Percentiles rank a stretch among this genome's conserved stretches.
Conservation (phyloP, 495 filamentous ascomycete species). For the Paragyromitra xinjiangensis region DNA sequence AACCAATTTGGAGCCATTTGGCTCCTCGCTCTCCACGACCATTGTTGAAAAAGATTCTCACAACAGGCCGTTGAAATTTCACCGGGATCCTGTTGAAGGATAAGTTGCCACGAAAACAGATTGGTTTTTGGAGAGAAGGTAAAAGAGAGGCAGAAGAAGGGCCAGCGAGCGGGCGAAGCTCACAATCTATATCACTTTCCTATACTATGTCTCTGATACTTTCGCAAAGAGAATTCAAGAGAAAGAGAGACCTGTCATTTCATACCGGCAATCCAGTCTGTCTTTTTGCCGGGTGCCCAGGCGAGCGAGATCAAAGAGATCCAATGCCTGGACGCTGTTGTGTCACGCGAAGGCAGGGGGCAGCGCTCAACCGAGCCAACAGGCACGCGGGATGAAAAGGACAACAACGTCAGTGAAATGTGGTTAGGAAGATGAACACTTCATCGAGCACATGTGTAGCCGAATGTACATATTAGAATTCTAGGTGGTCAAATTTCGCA, state of each 20-base stretch:
- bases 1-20: slow-evolving; percentile 41
- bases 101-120: slow-evolving; percentile 10
- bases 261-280: slow-evolving; percentile 29
- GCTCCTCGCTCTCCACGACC: slow-evolving; percentile 37
- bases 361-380: slow-evolving; percentile 37
- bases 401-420: slow-evolving; percentile 28
- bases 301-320: slow-evolving; percentile 34
- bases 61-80: slow-evolving; percentile 14
- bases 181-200: slow-evolving; percentile 42
- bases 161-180: slow-evolving; percentile 6
- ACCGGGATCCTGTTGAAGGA: slow-evolving; percentile 46
- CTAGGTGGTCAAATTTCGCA: slow-evolving; percentile 20
- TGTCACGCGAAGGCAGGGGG: slow-evolving; percentile 17
- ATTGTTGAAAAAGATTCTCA: slow-evolving; percentile 41
- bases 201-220: slow-evolving; percentile 20
- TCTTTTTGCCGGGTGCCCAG: slow-evolving; percentile 26
- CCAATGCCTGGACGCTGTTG: slow-evolving; percentile 13
- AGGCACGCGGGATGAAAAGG: slow-evolving; percentile 35
- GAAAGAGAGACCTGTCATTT: slow-evolving; percentile 46
- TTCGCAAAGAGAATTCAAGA: slow-evolving; percentile 10
- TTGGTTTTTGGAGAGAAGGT: slow-evolving; percentile 3
- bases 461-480: slow-evolving; percentile 10
- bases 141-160: slow-evolving; percentile 5
- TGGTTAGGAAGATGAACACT: slow-evolving; percentile 34
- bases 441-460: slow-evolving; percentile 35